Base-by-base conservation (phyloP, 177 flowering plant species). In the Telopea speciosissima region DNA sequence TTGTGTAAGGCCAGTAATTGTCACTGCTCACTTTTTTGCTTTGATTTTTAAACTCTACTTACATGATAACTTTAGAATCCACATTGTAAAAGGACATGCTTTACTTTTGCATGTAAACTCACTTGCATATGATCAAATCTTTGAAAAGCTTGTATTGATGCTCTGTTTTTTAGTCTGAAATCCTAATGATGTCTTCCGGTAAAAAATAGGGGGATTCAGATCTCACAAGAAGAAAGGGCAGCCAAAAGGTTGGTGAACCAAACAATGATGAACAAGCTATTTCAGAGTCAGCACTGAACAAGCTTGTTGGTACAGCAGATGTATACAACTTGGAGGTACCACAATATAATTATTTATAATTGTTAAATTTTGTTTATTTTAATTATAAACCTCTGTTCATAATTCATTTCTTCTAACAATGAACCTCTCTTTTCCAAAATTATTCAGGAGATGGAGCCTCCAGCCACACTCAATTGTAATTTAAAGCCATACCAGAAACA, bases 401-500 rank as follows among this genome's bases (percentile, higher is more conserved):
- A 36, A 36, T 36, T 3, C 21, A 3, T 33, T 14, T 36, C 25
- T 60, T 52, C 19, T 14, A 36, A 9, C 58, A 33, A 56, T 77
- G 52, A 28, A 31, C 31, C 52, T 69, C 58, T 62, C 11, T 36
- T 25, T 28, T 40, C 40, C 33, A 40, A n/a, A 64, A 62, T 54
- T 65, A 10, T 68, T 16, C 70, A 90, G 96, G 96, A 90, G 77
- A 84, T 82, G 92, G 91, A 89, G 61, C 85, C 91, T 54, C 91
- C 90, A 12, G 23, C 42, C 26, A 82, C 90, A 19, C 88, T 90
- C 13, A 74, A 36, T 56, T 90, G 96, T 80, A 77, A 72, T 33
- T 78, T 90, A 65, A 83, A 81, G 77, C 84, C 93, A 40, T 90
- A 87, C 71, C 93, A 90, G 75, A 90, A 87, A 66, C 86, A 89